Conservation (phyloP, 805 yeast species). For the Starmera dryadoides region DNA sequence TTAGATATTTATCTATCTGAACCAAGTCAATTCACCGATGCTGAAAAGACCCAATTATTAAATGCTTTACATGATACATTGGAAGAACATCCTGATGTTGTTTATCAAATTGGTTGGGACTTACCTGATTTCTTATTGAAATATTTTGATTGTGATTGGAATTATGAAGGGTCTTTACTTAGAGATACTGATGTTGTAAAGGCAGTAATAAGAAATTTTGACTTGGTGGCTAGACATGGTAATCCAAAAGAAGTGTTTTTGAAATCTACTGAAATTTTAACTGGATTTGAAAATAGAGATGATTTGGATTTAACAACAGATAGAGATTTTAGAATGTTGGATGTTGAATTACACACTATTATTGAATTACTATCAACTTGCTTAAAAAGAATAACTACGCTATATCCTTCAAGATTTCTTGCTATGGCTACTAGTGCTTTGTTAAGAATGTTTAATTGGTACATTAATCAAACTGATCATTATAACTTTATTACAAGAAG, state of each 20-base stretch:
- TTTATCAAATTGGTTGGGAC: slow-evolving; percentile 84
- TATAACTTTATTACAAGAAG: slow-evolving; percentile 48
- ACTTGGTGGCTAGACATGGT: slow-evolving; percentile 58
- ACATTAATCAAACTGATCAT: slow-evolving; percentile 27
- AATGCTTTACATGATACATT: slow-evolving; percentile 37
- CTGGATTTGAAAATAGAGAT: slow-evolving; percentile 21
- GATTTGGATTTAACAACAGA: slow-evolving; percentile 3
- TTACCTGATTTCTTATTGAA: slow-evolving; percentile 61
- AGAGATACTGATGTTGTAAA: slow-evolving; percentile 10
- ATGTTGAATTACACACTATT: slow-evolving; percentile 54
- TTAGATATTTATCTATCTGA: slow-evolving; percentile 54
- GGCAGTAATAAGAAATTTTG: slow-evolving; percentile 43
- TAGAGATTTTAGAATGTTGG: slow-evolving; percentile 12
- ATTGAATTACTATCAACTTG: slow-evolving; percentile 58
- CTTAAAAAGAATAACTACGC: slow-evolving; percentile 53
- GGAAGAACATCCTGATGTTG: slow-evolving; percentile 37
- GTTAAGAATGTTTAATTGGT: slow-evolving; percentile 41
- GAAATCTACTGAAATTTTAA: slow-evolving; percentile 59
- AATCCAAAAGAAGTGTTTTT: slow-evolving; percentile 77
- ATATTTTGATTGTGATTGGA: slow-evolving; percentile 38
- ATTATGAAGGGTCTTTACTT: slow-evolving; percentile 32
- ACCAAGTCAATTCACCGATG: slow-evolving; percentile 35
- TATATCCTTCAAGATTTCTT: slow-evolving; percentile 75
- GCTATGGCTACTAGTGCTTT: slow-evolving; percentile 59
- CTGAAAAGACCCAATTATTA: slow-evolving; percentile 46